Evolutionary conservation across 2,329 filamentous ascomycete genomes (phyloP).

Genomic region (Teratosphaeriaceae sp.): DNA sequence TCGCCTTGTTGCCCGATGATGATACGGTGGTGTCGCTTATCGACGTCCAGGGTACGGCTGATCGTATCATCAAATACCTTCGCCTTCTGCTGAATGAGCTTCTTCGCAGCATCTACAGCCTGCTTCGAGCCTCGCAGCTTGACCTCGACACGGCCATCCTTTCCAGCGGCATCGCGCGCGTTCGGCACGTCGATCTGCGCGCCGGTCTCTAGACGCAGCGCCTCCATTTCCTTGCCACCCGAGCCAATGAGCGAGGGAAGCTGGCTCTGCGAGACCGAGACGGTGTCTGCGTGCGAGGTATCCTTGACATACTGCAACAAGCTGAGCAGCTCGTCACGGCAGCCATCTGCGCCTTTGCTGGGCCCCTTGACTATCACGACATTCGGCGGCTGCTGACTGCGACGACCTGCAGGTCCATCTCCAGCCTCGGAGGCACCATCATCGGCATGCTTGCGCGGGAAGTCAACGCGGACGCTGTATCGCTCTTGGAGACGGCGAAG

Average conservation of each 20-base stretch:
- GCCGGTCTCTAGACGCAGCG: slow-evolving; percentile 74
- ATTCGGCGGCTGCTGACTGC: slow-evolving; percentile 67
- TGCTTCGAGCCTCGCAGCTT: slow-evolving; percentile 87
- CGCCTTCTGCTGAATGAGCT: slow-evolving; percentile 78
- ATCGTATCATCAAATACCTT: slow-evolving; percentile 87
- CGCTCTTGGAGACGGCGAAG: slow-evolving; percentile 89
- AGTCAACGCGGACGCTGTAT: slow-evolving; percentile 93
- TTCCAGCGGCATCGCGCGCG: slow-evolving; percentile 61
- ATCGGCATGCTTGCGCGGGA: slow-evolving; percentile 58
- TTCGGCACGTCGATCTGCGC: slow-evolving; percentile 89
- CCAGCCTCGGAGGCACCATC: slow-evolving; percentile 69
- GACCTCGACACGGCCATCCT: slow-evolving; percentile 70
- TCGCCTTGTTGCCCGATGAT: slow-evolving; percentile 84
- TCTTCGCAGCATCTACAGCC: slow-evolving; percentile 86
- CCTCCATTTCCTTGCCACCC: slow-evolving; percentile 84
- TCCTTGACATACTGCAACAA: slow-evolving; percentile 86
- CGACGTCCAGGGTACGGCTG: slow-evolving; percentile 76
- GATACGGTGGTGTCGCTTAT: slow-evolving; percentile 85
- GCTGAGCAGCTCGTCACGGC: slow-evolving; percentile 83
- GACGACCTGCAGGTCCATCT: slow-evolving; percentile 56
- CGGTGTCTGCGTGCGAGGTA: slow-evolving; percentile 70
- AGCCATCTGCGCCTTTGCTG: slow-evolving; percentile 85
- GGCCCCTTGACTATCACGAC: slow-evolving; percentile 89
- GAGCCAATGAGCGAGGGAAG: slow-evolving; percentile 90
- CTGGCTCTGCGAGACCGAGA: slow-evolving; percentile 85